These are phyloP conservation scores for Curvularia hawaiiensis DNA, from an alignment of 2,329 filamentous ascomycete genomes.

Conservation along the genomic window DNA sequence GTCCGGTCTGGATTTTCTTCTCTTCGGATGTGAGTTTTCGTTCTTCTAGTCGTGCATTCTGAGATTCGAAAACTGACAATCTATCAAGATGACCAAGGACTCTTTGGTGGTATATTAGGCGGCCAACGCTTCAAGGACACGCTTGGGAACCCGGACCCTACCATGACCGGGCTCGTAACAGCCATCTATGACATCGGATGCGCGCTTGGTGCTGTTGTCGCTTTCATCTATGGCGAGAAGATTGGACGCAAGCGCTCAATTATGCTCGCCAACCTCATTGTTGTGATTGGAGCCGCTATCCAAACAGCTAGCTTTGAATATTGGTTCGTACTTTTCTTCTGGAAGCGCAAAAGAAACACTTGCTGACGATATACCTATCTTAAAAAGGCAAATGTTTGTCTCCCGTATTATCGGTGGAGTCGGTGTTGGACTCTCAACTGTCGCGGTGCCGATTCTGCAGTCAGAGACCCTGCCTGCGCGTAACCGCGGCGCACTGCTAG, in stretches of 20 bases:
- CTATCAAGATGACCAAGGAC: slow-evolving; percentile 29
- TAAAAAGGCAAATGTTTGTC: slow-evolving; percentile 35
- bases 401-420: slow-evolving; percentile 50
- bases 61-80: not conserved
- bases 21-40: slow-evolving; percentile 21
- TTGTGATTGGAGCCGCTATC: slow-evolving; percentile 40
- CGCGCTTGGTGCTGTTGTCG: slow-evolving; percentile 47
- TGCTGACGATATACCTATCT: not conserved
- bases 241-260: slow-evolving; percentile 61
- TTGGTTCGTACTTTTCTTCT: not conserved
- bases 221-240: slow-evolving; percentile 57
- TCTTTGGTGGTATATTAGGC: slow-evolving; percentile 34
- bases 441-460: slow-evolving; percentile 53
- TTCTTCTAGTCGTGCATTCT: too few relatives aligned
- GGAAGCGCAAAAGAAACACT: too few relatives aligned
- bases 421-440: slow-evolving; percentile 54
- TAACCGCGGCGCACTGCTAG: slow-evolving; percentile 22
- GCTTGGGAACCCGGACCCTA: slow-evolving; percentile 17
- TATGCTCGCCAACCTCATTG: slow-evolving; percentile 58
- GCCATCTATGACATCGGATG: slow-evolving; percentile 50
- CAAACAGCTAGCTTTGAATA: slow-evolving; percentile 40
- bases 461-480: slow-evolving; percentile 44
- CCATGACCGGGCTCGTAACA: slow-evolving; percentile 45
- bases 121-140: slow-evolving; percentile 29
- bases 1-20: slow-evolving; percentile 22